Evolutionary conservation across 2,329 filamentous ascomycete genomes (phyloP).

Genomic region (Penicillium sp.): DNA sequence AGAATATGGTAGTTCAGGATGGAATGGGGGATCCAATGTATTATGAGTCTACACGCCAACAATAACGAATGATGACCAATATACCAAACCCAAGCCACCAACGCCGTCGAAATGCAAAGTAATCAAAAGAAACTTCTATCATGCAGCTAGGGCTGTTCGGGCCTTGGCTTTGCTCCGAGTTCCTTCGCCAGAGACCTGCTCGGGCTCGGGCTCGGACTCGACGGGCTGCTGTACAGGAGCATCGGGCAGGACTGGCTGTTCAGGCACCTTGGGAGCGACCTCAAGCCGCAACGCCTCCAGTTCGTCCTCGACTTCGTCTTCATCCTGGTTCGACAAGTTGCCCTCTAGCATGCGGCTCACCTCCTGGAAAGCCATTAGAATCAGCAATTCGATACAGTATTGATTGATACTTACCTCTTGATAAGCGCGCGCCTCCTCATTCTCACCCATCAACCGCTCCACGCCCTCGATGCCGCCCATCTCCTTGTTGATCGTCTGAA

Average conservation of each 20-base stretch:
- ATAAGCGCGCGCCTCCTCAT: conserved; percentile 84
- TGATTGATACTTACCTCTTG: conserved; percentile 63
- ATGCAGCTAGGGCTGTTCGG: conserved; percentile 25
- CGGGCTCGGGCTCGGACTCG: conserved; percentile 11
- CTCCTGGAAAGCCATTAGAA: conserved; percentile 60
- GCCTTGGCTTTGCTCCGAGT: conserved; percentile 27
- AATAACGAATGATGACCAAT: conserved; percentile 15
- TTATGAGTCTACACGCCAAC: conserved; percentile 13
- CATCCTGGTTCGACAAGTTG: conserved; percentile 87
- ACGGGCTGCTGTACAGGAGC: conserved; percentile 18
- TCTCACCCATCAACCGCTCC: conserved; percentile 93
- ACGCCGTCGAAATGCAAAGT: conserved; percentile 26
- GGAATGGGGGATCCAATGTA: conserved; percentile 2
- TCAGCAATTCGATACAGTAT: neutral
- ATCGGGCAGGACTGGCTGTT: conserved; percentile 10
- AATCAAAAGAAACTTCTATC: conserved; percentile 12
- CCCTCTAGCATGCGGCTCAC: conserved; percentile 87
- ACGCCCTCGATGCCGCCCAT: conserved; percentile 94
- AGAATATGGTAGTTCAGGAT: neutral
- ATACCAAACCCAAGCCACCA: conserved; percentile 14
- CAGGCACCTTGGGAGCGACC: conserved; percentile 40
- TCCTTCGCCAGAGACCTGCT: conserved; percentile 19
- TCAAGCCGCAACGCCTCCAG: conserved; percentile 75
- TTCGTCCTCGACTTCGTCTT: conserved; percentile 97
- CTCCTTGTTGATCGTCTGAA: conserved; percentile 88